These are phyloP conservation scores for Cantharellus anzutake DNA, from an alignment of 768 basidiomycete genomes.

Conservation along the genomic window DNA sequence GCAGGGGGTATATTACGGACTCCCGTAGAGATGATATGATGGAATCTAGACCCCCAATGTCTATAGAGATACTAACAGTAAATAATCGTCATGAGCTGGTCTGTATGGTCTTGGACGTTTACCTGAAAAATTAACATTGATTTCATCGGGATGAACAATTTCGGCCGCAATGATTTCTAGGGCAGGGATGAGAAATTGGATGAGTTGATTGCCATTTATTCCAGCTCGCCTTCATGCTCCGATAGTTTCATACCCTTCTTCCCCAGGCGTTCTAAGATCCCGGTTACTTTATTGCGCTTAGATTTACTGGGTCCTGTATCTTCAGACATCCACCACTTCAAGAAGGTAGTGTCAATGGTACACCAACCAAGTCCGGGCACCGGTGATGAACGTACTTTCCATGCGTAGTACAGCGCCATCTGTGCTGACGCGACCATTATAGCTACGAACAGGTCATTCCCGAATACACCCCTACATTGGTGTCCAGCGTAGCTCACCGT, in stretches of 20 bases:
- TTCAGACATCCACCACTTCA: background rate
- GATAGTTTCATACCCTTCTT: slow-evolving; percentile 58
- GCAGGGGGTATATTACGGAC: slow-evolving; percentile 87
- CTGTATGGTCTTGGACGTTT: background rate
- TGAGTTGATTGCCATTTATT: background rate
- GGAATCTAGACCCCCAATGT: slow-evolving; percentile 84
- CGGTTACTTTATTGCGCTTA: slow-evolving; percentile 31
- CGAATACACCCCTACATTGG: background rate
- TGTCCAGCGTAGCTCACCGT: background rate
- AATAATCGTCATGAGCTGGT: background rate
- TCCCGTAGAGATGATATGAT: slow-evolving; percentile 83
- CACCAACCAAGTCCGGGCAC: background rate
- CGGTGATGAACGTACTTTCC: slow-evolving; percentile 22
- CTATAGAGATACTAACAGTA: slow-evolving; percentile 19
- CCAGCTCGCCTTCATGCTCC: slow-evolving; percentile 63
- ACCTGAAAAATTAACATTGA: slow-evolving; percentile 58
- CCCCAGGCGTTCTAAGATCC: slow-evolving; percentile 50
- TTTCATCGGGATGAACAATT: slow-evolving; percentile 83
- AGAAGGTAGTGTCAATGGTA: background rate
- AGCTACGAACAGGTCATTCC: background rate
- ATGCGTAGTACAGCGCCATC: slow-evolving; percentile 64
- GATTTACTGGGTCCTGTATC: background rate
- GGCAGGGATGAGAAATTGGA: too few relatives aligned
- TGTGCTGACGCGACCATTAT: slow-evolving; percentile 13
- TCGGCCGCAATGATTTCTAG: slow-evolving; percentile 76